Base-by-base conservation (phyloP, 768 basidiomycete genomes). In the Tylopilus felleus region DNA sequence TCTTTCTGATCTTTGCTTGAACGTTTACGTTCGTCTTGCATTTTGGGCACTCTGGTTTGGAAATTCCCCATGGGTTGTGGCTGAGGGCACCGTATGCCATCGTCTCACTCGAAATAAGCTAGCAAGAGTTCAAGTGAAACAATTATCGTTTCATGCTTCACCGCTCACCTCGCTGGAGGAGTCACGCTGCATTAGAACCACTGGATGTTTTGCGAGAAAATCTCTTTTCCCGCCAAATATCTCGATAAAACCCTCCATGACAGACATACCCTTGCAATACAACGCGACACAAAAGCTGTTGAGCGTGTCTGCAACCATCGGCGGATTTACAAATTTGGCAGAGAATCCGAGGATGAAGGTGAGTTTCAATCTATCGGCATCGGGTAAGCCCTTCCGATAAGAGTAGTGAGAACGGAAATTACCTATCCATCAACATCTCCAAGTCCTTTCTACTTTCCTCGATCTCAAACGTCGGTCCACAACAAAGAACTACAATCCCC, bases 11-110 rank as follows among this genome's bases (percentile, higher is more conserved):
- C n/a, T 28, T 48, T 1, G 48, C 21, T 25, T 55, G 48, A 9
- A 55, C 17, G 17, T 38, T 38, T 0, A 29, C 7, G 19, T 49
- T 55, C 4, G 21, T 49, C 22, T 27, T 22, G 27, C 53, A 55
- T 29, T 25, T 23, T 1, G 35, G 47, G 5, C 53, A 55, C 2
- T 22, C 1, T 3, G 48, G 48, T 27, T 55, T 55, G 0, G 53
- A 42, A 4, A 55, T 21, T 31, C 53, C 53, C 48, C 36, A 55
- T 19, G 42, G 48, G 27, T 31, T 6, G 6, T 55, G 53, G 16
- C 36, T 55, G 1, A 55, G 22, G 7, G 53, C 8, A 17, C 43
- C 53, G 13, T 55, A 55, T 16, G 8, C 35, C 42, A 55, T 23
- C 9, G 29, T 31, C 28, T 31, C 4, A 5, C 23, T 41, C 8